Percentiles rank a stretch among this genome's conserved stretches.
These are phyloP conservation scores for Endocalyx cinctus DNA, from an alignment of 2,329 filamentous ascomycete species.

Conservation along the genomic window DNA sequence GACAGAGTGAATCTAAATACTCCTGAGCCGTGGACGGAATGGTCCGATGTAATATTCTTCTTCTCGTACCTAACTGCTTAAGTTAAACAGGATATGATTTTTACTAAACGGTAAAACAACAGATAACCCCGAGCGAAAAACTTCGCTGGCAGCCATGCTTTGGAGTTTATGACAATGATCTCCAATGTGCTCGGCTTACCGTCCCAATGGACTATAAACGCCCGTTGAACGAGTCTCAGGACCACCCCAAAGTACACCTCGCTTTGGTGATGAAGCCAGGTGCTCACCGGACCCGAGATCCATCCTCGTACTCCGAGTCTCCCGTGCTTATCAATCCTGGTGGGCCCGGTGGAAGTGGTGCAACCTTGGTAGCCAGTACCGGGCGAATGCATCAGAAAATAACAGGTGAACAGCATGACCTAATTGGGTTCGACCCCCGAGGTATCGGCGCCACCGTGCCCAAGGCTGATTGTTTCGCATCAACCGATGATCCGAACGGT, in stretches of 20 bases:
- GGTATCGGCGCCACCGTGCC: constrained; percentile 37
- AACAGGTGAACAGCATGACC: constrained; percentile 35
- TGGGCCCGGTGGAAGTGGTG: constrained; percentile 41
- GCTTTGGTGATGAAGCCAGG: constrained; percentile 31
- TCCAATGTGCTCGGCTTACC: constrained; percentile 39
- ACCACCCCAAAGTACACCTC: constrained; percentile 33
- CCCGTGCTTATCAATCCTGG: constrained; percentile 43
- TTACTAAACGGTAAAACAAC: too few species aligned
- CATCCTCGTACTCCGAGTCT: constrained; percentile 28
- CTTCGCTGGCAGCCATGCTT: constrained; percentile 41
- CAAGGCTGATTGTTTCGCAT: constrained; percentile 33
- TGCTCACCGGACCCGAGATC: constrained; percentile 22
- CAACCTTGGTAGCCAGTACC: constrained; percentile 18
- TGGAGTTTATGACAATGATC: constrained; percentile 16
- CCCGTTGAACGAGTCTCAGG: constrained; percentile 30
- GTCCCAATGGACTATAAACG: constrained; percentile 43
- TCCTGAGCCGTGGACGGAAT: too few species aligned
- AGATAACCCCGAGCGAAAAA: constrained; percentile 41
- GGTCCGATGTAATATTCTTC: too few species aligned
- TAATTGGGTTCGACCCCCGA: constrained; percentile 46
- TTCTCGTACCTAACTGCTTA: too few species aligned
- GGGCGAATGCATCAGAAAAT: constrained; percentile 29
- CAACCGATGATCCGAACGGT: constrained; percentile 13
- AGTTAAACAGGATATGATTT: too few species aligned
- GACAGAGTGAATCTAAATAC: too few species aligned